phyloP scores from a whole-genome alignment of 2,329 filamentous ascomycete genomes.

The Amphichorda felina region DNA sequence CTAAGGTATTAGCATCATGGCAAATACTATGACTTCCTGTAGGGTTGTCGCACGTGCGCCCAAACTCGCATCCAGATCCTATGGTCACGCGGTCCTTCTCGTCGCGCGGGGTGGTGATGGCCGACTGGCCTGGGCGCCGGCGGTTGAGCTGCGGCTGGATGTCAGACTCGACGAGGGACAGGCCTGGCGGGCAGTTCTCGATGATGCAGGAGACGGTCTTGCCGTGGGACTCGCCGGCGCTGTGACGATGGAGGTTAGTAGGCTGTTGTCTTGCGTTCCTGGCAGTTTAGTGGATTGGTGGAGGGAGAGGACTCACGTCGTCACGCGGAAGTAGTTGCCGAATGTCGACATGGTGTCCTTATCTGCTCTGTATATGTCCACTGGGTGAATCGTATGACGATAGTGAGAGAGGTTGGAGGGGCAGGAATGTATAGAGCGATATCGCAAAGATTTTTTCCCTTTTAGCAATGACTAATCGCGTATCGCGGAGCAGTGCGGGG shows the following conservation, averaged over 20 bases:
- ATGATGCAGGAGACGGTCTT: constrained; percentile 89
- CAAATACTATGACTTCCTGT: too few relatives aligned
- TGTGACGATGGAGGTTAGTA: too few relatives aligned
- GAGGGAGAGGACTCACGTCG: constrained; percentile 46
- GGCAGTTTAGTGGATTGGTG: background rate
- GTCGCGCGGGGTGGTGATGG: constrained; percentile 82
- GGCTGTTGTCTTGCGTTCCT: too few relatives aligned
- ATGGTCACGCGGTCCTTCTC: constrained; percentile 89
- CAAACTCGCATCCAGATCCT: constrained; percentile 84
- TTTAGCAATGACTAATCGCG: too few relatives aligned
- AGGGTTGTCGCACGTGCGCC: too few relatives aligned
- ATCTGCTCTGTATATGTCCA: too few relatives aligned
- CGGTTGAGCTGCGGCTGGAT: constrained; percentile 94
- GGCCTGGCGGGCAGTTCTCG: constrained; percentile 81
- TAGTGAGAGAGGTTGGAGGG: too few relatives aligned
- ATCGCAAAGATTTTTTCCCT: too few relatives aligned
- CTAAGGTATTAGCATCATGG: too few relatives aligned
- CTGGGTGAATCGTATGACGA: too few relatives aligned
- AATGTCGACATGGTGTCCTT: constrained; percentile 92
- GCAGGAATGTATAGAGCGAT: too few relatives aligned
- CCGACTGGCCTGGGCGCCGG: constrained; percentile 77
- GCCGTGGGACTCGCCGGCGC: constrained; percentile 63
- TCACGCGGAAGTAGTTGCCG: constrained; percentile 70
- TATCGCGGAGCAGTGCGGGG: too few relatives aligned
- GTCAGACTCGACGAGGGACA: constrained; percentile 72